Evolutionary conservation across 768 basidiomycete genomes (phyloP), one percentile per base, ranked within the genome.

Genomic region (Filobasidium floriforme): DNA sequence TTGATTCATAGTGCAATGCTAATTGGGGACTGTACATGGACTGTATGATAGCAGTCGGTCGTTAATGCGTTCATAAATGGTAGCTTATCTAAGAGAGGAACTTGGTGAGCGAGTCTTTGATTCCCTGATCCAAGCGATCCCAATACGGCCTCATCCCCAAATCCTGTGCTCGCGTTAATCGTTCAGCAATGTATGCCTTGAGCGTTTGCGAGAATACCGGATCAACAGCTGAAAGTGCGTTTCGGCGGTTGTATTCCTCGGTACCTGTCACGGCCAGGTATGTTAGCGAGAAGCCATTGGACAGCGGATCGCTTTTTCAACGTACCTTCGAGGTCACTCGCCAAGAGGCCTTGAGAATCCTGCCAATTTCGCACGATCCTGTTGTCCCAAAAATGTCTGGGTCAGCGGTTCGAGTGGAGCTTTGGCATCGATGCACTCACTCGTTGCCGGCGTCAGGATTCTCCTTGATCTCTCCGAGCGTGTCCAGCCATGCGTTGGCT

Each of bases 401-500:
- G 32, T 37, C 32, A 37, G 59, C 32, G 61, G 29, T 19, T 52
- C 18, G 15, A 41, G 15, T 24, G n/a, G 26, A 26, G 4, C n/a
- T 29, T 22, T 15, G 51, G 40, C 6, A 65, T 26, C 55, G 24
- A 43, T 24, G 22, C 26, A 59, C 67, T 24, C 51, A 68, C 67
- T 68, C 67, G 7, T 44, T 41, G 37, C 63, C 64, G 26, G 71
- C 68, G 24, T 70, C 74, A 14, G 65, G 60, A 7, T 70, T 63
- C 12, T 66, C 71, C 37, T 74, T 72, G 24, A 74, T 61, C 63
- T 78, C 75, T 4, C 75, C 77, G 0, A 78, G 67, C 5, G 76
- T 75, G 60, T 78, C 77, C 19, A 78, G 66, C 71, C 75, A 76
- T 51, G 75, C 75, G 54, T 78, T 78, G 68, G 76, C 77, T 78